A percentile compares a stretch with the other conserved stretches of the same genome.
phyloP scores from a whole-genome alignment of 2,329 filamentous ascomycete species.

The Eutypa lata region DNA sequence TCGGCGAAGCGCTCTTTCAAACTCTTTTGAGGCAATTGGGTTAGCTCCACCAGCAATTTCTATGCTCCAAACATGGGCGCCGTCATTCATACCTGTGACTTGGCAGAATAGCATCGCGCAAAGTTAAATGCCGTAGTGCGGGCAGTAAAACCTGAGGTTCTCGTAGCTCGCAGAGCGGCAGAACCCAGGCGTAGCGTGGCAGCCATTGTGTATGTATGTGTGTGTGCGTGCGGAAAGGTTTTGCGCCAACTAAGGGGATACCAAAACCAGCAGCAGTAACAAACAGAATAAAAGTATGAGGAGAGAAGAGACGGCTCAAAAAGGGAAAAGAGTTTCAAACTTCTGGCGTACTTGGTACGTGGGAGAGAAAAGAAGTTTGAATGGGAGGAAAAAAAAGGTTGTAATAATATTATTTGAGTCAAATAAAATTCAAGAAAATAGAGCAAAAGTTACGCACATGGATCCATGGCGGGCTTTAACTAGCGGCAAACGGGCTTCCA shows the following conservation, averaged over 20 bases:
- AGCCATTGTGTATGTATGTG: conserved; percentile 61
- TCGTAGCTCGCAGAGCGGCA: conserved; percentile 75
- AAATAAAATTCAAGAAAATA: not conserved
- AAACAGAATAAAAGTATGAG: conserved; percentile 1
- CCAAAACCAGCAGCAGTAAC: not conserved
- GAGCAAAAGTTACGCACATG: not conserved
- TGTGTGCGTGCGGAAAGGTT: no score
- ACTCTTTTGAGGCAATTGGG: conserved; percentile 58
- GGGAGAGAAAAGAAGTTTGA: not conserved
- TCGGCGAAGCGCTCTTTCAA: conserved; percentile 98
- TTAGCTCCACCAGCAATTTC: conserved; percentile 16
- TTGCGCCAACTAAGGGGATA: not conserved
- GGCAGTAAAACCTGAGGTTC: conserved; percentile 64
- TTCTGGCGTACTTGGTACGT: conserved; percentile 2
- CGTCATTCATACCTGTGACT: conserved; percentile 69
- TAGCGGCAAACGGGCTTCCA: not conserved
- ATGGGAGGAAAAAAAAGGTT: not conserved
- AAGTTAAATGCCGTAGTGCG: conserved; percentile 75
- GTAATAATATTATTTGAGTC: not conserved
- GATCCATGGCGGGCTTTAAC: no score
- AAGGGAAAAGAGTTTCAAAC: not conserved
- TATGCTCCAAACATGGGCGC: not conserved
- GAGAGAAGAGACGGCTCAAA: not conserved
- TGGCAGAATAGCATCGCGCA: conserved; percentile 87
- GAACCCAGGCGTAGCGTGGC: conserved; percentile 78